Evolutionary conservation across 352 stramenopile species (phyloP), one percentile per base, ranked within the genome.

Genomic region (Pythium grandisporangium): DNA sequence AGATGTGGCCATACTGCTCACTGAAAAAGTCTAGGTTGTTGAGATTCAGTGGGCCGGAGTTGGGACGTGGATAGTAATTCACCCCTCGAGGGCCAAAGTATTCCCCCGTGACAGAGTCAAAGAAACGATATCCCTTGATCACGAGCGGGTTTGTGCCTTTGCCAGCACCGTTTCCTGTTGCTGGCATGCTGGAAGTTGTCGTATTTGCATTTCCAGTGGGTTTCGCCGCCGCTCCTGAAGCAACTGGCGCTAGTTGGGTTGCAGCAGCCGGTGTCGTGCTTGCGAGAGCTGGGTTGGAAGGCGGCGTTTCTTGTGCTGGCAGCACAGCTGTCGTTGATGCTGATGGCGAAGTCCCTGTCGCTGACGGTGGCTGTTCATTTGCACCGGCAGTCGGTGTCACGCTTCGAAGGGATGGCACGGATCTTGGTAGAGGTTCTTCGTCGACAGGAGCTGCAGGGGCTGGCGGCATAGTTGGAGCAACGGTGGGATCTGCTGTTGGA

Each of bases 21-120:
- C 75, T 76, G 58, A 90, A 95, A 21, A 86, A 59, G 37, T 95
- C 83, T 36, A 92, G 58, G 51, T 83, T 90, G 58, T 93, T 91
- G 21, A 53, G 33, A 45, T 87, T 59, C 3, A 89, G 45, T 4
- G 38, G 30, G 16, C 80, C 83, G 4, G 56, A 42, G 49, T 95
- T 95, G 8, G 83, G 75, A 14, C 77, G 66, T 19, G 77, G 77
- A 45, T 90, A 89, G 55, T 91, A 91, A 39, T 84, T 78, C 42
- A 90, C 65, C 12, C 80, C 80, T 36, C 65, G 60, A 17, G 81
- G 54, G 7, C 66, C 58, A 52, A 92, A 77, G 42, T 81, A 73
- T 29, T 84, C 58, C 22, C 58, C 61, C 6, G 68, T 79, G 25
- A 63, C 42, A 14, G 57, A 69, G 51, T 93, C 67, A 42, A 86